Evolutionary conservation across 805 yeast species (phyloP), one percentile per base, ranked within the genome.

Genomic region (Crinitomyces ghanaensis): DNA sequence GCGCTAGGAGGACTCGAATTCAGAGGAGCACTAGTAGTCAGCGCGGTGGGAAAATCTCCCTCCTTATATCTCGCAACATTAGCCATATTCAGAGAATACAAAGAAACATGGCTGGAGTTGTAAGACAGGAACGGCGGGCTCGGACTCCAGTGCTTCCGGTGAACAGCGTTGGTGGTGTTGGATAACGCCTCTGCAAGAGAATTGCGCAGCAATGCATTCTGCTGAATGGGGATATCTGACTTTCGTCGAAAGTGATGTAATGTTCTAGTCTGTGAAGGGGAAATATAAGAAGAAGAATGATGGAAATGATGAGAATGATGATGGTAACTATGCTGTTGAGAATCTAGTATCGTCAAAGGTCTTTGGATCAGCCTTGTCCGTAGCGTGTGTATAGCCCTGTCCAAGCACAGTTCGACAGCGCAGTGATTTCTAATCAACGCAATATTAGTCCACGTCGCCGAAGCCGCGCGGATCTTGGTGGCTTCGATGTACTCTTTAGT

Each of bases 361-460:
- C 19, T 24, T 5, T 48, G 40, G 12, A 46, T 36, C 29, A 46
- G 30, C 13, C 45, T 33, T n/a, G 51, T 36, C 19, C 84, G 65
- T 35, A 85, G 53, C 6, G 56, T 50, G n/a, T 76, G 65, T 7
- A 91, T 84, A 6, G 91, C 79, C 38, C 68, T 69, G 54, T 88
- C 97, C 26, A 88, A 60, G 0, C 85, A 79, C 54, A 88, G 77
- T 50, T 88, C 98, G 20, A 85, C 72, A 0, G 91, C 76, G 56
- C 95, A 85, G 50, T 84, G 95, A 53, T 91, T 88, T 44, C 77
- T 69, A 30, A 88, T 83, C 28, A 86, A 66, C 2, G 94, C 72
- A 4, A 91, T 56, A 49, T 83, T 82, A 0, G 95, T 94, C 96
- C 97, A 88, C 0, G 95, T 77, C 0, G 95, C 88, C 37, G 82